These are phyloP conservation scores for Hyaloperonospora arabidopsidis DNA, from an alignment of 352 stramenopile genomes.

Conservation along the genomic window DNA sequence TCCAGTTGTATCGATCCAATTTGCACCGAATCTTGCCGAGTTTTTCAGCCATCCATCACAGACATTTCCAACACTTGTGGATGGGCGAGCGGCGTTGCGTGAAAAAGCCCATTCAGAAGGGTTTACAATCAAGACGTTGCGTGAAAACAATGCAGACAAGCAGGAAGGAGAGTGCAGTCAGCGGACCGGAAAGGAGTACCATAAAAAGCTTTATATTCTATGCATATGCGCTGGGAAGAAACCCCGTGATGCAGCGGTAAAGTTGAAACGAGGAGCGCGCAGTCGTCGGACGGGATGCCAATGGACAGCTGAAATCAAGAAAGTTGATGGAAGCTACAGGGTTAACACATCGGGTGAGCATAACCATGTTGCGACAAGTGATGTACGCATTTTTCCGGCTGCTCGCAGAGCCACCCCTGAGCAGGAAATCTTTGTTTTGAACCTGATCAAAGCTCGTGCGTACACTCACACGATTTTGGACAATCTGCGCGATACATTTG, in stretches of 20 bases:
- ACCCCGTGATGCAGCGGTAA: neutral
- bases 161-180: neutral
- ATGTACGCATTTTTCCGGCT: neutral
- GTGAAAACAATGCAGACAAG: neutral
- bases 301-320: slow-evolving; percentile 2
- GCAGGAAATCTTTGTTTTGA: neutral
- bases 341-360: slow-evolving; percentile 5
- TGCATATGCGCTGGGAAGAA: neutral
- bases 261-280: neutral
- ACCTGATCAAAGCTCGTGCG: neutral
- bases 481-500: neutral
- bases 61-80: neutral
- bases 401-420: neutral
- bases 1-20: too few species aligned
- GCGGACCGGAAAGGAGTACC: neutral
- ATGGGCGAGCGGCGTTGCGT: neutral
- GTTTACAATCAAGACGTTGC: neutral
- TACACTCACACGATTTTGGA: neutral
- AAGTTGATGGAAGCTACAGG: slow-evolving; percentile 19
- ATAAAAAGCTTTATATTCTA: neutral
- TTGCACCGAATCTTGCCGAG: too few species aligned
- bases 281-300: slow-evolving; percentile 2
- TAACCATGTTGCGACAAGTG: neutral
- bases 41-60: neutral
- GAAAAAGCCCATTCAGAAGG: neutral